Conservation (phyloP, 2,329 filamentous ascomycete species). For the Colletotrichum truncatum region DNA sequence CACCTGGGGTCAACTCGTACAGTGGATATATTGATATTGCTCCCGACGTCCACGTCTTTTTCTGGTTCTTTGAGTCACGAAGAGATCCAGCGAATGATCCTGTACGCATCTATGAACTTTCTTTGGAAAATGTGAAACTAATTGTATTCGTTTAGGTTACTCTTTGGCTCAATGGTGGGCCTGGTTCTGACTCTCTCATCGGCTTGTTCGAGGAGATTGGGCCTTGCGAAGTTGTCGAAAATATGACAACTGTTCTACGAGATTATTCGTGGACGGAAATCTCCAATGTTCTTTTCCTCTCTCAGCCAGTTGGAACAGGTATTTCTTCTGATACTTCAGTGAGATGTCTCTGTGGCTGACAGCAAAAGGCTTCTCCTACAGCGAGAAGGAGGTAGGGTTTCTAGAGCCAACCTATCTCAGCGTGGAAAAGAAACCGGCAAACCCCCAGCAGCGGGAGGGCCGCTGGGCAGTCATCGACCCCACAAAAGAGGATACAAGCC, state of each 20-base stretch:
- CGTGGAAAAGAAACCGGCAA: not conserved
- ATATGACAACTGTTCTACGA: constrained; percentile 8
- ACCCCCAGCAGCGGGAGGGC: not conserved
- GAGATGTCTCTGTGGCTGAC: rapidly evolving
- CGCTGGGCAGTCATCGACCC: constrained; percentile 12
- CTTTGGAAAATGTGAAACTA: rapidly evolving
- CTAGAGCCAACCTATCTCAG: not conserved
- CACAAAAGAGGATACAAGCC: constrained; percentile 7
- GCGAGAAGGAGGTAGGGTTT: constrained; percentile 5
- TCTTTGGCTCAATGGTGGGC: not conserved
- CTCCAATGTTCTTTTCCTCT: constrained; percentile 5
- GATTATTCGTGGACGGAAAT: constrained; percentile 10
- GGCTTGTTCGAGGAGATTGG: constrained; percentile 4
- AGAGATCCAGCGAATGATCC: constrained; percentile 16
- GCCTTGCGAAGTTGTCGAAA: constrained; percentile 1
- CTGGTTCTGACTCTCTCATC: not conserved
- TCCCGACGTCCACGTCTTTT: constrained; percentile 6
- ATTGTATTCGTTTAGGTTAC: not conserved
- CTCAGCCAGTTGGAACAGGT: constrained; percentile 8
- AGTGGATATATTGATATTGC: constrained; percentile 12
- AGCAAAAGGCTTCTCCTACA: constrained; percentile 2
- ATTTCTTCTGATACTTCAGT: rapidly evolving
- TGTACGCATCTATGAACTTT: not conserved
- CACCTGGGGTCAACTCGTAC: constrained; percentile 14
- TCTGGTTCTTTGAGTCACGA: constrained; percentile 20